Conservation (phyloP, 345 rosid species). For the Linum tenue region DNA sequence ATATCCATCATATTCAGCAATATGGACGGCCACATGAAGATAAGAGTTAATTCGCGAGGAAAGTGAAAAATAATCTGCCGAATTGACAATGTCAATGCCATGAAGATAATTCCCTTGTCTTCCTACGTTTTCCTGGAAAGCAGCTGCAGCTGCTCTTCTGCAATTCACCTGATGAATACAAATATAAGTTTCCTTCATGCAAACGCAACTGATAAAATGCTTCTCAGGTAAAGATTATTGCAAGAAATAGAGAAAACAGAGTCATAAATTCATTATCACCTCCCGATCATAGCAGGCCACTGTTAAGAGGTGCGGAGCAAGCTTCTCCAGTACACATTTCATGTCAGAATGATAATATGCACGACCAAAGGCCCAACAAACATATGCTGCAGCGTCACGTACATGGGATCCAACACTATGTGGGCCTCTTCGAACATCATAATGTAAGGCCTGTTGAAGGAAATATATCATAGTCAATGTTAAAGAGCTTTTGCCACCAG, state of each 20-base stretch:
- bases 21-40: conserved; percentile 65
- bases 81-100: conserved; percentile 94
- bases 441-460: conserved; percentile 76
- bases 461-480: conserved; percentile 13
- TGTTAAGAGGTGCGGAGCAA: conserved; percentile 79
- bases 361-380: conserved; percentile 99
- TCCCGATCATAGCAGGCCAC: conserved; percentile 94
- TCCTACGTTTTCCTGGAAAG: conserved; percentile 98
- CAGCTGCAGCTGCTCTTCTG: conserved; percentile 98
- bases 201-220: conserved; percentile 3
- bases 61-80: conserved; percentile 95
- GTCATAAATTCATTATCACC: conserved; percentile 32
- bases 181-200: conserved; percentile 7
- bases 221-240: conserved; percentile 9
- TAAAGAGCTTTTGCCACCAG: not conserved
- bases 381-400: conserved; percentile 99
- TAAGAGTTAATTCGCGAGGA: conserved; percentile 81
- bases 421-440: conserved; percentile 94
- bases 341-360: conserved; percentile 80
- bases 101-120: conserved; percentile 94
- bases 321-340: conserved; percentile 72
- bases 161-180: conserved; percentile 68
- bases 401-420: conserved; percentile 99
- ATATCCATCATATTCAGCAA: conserved; percentile 78
- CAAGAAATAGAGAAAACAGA: conserved; percentile 12